Evolutionary conservation across 208 protist species (phyloP).

Genomic region (Trypanosoma boissoni): DNA sequence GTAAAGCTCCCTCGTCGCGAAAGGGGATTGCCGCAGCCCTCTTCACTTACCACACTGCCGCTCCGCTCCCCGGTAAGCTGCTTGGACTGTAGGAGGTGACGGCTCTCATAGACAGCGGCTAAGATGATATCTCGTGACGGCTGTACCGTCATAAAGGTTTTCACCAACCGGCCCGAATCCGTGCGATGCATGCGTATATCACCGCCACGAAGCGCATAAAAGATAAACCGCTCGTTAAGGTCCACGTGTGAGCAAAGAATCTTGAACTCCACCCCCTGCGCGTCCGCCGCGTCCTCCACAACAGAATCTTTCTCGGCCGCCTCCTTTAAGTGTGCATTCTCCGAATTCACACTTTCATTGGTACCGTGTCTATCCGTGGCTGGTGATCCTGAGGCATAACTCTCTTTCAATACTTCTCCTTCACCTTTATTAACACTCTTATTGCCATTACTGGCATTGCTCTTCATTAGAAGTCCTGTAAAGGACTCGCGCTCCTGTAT

Average conservation of each 20-base stretch:
- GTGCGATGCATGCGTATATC: constrained; percentile 74
- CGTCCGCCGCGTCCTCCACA: constrained; percentile 11
- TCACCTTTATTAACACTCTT: too few relatives aligned
- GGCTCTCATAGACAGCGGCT: constrained; percentile 47
- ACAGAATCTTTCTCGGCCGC: not conserved
- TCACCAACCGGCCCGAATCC: constrained; percentile 62
- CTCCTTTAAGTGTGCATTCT: too few relatives aligned
- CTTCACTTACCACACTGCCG: not conserved
- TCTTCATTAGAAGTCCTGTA: not conserved
- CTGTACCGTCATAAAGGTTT: constrained; percentile 66
- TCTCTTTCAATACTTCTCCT: too few relatives aligned
- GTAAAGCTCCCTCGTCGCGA: too few relatives aligned
- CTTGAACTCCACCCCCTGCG: constrained; percentile 10
- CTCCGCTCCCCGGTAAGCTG: not conserved
- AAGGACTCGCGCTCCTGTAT: not conserved
- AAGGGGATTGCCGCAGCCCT: too few relatives aligned
- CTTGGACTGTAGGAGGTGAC: constrained; percentile 33
- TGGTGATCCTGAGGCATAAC: too few relatives aligned
- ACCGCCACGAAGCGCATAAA: constrained; percentile 66
- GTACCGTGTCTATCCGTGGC: too few relatives aligned
- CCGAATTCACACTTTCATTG: not conserved
- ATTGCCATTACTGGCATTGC: not conserved
- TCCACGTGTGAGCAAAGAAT: constrained; percentile 62
- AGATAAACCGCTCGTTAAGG: constrained; percentile 48
- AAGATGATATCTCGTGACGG: constrained; percentile 63